Base-by-base conservation (phyloP, 2,329 filamentous ascomycete species). In the Emmonsiellopsis sp. region DNA sequence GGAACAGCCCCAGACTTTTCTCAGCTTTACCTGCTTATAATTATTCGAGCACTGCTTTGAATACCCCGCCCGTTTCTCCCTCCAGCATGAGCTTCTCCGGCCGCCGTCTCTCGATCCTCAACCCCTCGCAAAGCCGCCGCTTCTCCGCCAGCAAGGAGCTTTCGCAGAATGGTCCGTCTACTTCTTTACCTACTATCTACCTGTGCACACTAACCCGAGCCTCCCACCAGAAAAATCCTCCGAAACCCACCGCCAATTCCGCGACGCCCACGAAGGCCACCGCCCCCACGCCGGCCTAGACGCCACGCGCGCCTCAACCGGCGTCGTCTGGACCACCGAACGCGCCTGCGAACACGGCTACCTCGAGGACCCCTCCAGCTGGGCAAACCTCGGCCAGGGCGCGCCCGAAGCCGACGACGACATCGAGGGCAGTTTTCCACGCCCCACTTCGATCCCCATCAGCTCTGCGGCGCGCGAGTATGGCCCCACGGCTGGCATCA, bases 361-460 rank as follows among this genome's bases (percentile, higher is more conserved):
- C 75, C 75, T 83, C 50, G 91, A 96, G 3, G 79, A 91, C 61
- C 91, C 89, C 9, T 79, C 86, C 2, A 73, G 78, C 58, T 96
- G 92, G 92, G 90, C 92, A 55, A 97, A 97, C 69, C 77, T 97
- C 51, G 92, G 92, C 34, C 92, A 96, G 74, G 91, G 91, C 62
- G 91, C 91, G 13, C 91, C 91, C 43, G 90, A 96, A 70, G 92
- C 94, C 57, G 92, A 95, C 63, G 89, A 94, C 61, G 89, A 93
- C 59, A 96, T 96, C 63, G 81, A 85, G 63, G 89, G 91, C 54
- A 93, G 87, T 73, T 96, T 96, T 69, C 79, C 85, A 63, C 83
- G 92, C 13, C 92, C 92, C 6, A 81, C 82, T 50, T 80, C 78
- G 43, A 88, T 96, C 62, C 83, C 93, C 62, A 81, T 96, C 64